These are phyloP conservation scores for Dendrostoma leiphaemia DNA, from an alignment of 2,329 filamentous ascomycete genomes.

Conservation along the genomic window DNA sequence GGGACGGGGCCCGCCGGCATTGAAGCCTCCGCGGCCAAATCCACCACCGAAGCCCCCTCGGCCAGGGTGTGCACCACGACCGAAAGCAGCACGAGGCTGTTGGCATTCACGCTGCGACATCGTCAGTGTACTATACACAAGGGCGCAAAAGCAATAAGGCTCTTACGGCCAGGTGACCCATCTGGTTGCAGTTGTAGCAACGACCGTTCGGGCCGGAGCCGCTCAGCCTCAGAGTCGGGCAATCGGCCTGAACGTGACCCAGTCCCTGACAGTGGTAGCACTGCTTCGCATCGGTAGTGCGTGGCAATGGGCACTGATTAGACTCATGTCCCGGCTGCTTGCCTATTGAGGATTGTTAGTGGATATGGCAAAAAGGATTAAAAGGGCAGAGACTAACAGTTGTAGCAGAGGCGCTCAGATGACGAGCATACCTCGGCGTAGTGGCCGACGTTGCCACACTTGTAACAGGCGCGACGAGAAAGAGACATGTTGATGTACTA, in stretches of 20 bases:
- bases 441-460: conserved; percentile 80
- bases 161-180: conserved; percentile 84
- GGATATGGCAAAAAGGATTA: background rate
- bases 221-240: conserved; percentile 90
- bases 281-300: conserved; percentile 98
- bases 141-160: conserved; percentile 6
- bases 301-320: conserved; percentile 92
- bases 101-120: conserved; percentile 72
- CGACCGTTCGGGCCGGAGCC: conserved; percentile 73
- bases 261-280: conserved; percentile 99
- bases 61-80: conserved; percentile 64
- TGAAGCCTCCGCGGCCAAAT: conserved; percentile 67
- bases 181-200: conserved; percentile 95
- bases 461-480: conserved; percentile 81
- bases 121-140: conserved; percentile 1
- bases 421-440: conserved; percentile 92
- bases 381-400: conserved; percentile 64
- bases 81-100: conserved; percentile 64
- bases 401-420: conserved; percentile 98
- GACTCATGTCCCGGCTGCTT: conserved; percentile 97
- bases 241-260: conserved; percentile 97
- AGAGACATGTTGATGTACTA: conserved; percentile 63
- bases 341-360: conserved; percentile 44
- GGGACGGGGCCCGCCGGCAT: conserved; percentile 65
- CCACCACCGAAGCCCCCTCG: conserved; percentile 69